Conservation (phyloP, 768 basidiomycete genomes). For the Collybia mongolica region DNA sequence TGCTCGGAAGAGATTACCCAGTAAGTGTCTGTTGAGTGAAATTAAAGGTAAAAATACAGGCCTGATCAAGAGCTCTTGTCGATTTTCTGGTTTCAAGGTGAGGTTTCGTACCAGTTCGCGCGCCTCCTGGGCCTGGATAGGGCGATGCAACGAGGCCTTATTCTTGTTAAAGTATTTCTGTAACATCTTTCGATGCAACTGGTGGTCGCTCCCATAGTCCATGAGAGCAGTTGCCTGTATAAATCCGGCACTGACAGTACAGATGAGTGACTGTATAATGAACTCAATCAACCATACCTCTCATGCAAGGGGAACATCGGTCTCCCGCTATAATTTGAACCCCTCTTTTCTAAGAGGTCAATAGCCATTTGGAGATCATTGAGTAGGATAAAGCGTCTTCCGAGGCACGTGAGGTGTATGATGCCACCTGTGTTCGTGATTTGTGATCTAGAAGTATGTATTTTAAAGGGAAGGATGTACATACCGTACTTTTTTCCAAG, state of each 20-base stretch:
- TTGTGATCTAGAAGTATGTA: not conserved
- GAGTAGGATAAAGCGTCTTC: constrained; percentile 22
- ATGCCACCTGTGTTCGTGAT: constrained; percentile 18
- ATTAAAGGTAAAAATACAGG: not conserved
- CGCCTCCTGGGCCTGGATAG: constrained; percentile 1
- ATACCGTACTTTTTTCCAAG: constrained; percentile 13
- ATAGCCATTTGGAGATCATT: constrained; percentile 19
- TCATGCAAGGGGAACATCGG: constrained; percentile 10
- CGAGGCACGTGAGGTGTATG: constrained; percentile 20
- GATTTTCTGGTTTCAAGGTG: not conserved
- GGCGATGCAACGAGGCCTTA: not conserved
- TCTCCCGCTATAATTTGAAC: constrained; percentile 24
- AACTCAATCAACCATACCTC: constrained; percentile 4
- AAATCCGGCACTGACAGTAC: constrained; percentile 9
- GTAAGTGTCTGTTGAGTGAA: not conserved
- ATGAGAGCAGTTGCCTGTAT: not conserved
- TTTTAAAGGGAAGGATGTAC: constrained; percentile 1
- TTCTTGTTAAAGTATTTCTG: constrained; percentile 3
- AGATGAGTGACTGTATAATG: constrained; percentile 1
- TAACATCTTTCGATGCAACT: constrained; percentile 3
- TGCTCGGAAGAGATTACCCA: not conserved
- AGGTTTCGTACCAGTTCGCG: constrained; percentile 4
- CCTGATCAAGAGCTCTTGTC: constrained; percentile 18
- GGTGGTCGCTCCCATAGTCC: constrained; percentile 2
- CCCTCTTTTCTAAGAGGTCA: constrained; percentile 25